phyloP scores from a whole-genome alignment of 2,329 filamentous ascomycete species.

The Fonsecaea erecta region DNA sequence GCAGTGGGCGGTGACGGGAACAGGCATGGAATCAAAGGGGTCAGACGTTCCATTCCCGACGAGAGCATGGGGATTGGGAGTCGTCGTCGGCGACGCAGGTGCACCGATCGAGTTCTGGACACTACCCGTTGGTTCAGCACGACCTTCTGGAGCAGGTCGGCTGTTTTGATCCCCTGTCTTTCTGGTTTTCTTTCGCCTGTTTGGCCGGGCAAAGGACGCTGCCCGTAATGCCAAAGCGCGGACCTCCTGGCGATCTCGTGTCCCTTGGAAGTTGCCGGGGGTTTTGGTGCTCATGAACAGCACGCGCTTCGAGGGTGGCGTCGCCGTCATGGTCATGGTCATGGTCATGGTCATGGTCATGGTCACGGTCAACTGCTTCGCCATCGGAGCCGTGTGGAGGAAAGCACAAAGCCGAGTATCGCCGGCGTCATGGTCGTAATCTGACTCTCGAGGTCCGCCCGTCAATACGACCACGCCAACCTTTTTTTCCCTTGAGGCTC shows the following conservation, averaged over 20 bases:
- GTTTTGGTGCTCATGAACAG: slow-evolving; percentile 13
- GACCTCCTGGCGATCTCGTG: slow-evolving; percentile 12
- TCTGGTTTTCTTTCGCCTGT: slow-evolving; percentile 7
- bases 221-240: slow-evolving; percentile 11
- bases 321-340: neutral
- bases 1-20: slow-evolving; percentile 3
- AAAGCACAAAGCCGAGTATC: neutral
- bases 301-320: slow-evolving; percentile 2
- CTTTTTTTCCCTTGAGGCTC: neutral
- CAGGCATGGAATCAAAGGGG: slow-evolving; percentile 8
- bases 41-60: neutral
- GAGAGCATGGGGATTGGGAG: neutral
- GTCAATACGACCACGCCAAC: neutral
- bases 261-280: slow-evolving; percentile 4
- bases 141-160: neutral
- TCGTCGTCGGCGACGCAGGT: neutral
- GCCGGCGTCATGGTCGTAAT: neutral
- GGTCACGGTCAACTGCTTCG: neutral
- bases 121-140: neutral
- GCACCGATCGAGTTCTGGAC: neutral
- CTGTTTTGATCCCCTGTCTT: neutral
- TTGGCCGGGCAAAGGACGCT: slow-evolving; percentile 11
- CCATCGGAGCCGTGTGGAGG: neutral
- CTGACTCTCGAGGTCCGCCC: neutral
- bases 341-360: neutral